A percentile compares a stretch with the other conserved stretches of the same genome.
phyloP scores from a whole-genome alignment of 148 eudicot species.

The Vaccinium corymbosum region DNA sequence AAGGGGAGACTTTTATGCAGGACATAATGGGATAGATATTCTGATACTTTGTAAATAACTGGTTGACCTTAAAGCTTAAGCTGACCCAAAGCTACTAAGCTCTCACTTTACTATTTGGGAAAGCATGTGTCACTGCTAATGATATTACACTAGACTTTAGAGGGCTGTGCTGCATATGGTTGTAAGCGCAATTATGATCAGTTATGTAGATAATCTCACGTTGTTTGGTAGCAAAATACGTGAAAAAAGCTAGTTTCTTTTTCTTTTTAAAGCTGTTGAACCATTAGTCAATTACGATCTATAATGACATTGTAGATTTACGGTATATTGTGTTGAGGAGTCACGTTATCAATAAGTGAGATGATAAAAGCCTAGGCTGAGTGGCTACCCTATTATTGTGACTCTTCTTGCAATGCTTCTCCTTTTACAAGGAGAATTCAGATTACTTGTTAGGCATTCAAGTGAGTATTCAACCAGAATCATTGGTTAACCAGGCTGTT shows the following conservation, averaged over 20 bases:
- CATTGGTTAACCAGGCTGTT: too few relatives aligned
- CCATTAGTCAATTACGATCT: neutral
- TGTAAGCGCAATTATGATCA: neutral
- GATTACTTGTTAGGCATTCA: too few relatives aligned
- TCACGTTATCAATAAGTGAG: neutral
- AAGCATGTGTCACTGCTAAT: neutral
- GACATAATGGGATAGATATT: neutral
- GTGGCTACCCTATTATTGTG: neutral
- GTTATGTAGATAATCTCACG: neutral
- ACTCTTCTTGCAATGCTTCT: neutral
- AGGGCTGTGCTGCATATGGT: neutral
- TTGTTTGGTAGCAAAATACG: neutral
- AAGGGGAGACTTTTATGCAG: neutral
- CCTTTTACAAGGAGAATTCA: neutral
- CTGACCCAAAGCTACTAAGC: neutral
- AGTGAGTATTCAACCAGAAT: too few relatives aligned
- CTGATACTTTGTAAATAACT: neutral
- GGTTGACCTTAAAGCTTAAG: conserved; percentile 1
- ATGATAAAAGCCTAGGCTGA: neutral
- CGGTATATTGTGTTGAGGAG: neutral
- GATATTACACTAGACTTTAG: neutral
- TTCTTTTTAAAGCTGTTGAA: neutral
- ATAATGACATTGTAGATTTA: neutral
- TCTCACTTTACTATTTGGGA: neutral
- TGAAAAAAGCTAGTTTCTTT: neutral